These are phyloP conservation scores for Medicago ruthenica DNA, from an alignment of 306 rosid genomes.

Conservation along the genomic window DNA sequence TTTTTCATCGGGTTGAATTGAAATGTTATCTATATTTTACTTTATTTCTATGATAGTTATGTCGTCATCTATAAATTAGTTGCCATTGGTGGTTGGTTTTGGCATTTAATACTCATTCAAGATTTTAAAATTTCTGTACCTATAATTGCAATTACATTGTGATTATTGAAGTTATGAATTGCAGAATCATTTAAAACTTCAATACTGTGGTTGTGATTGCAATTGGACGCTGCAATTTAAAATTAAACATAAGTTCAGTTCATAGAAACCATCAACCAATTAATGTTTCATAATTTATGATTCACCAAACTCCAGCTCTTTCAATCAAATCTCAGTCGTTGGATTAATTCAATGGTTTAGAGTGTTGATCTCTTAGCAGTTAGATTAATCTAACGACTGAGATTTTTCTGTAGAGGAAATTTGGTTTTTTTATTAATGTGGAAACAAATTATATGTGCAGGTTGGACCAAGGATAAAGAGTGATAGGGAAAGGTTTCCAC, in stretches of 20 bases:
- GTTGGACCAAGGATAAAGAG: slow-evolving; percentile 89
- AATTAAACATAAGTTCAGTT: background rate
- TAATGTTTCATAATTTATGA: no score
- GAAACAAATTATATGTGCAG: slow-evolving; percentile 41
- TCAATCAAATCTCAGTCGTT: background rate
- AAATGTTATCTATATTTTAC: background rate
- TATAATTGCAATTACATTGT: background rate
- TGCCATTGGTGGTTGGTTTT: background rate
- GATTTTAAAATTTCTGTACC: background rate
- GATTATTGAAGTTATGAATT: background rate
- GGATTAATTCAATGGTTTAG: background rate
- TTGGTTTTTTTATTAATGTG: slow-evolving; percentile 6
- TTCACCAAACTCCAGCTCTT: no score
- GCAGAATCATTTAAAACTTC: background rate
- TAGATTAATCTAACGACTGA: background rate
- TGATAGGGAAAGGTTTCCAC: slow-evolving; percentile 91
- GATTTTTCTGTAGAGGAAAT: background rate
- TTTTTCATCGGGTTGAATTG: background rate
- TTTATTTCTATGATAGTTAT: background rate
- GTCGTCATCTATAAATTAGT: background rate
- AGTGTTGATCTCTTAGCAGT: background rate
- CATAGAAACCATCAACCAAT: background rate
- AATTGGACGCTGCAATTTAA: background rate
- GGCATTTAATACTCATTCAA: background rate
- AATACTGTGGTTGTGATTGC: background rate